Evolutionary conservation across 306 rosid species (phyloP).

Genomic region (Sicyos baderoa): DNA sequence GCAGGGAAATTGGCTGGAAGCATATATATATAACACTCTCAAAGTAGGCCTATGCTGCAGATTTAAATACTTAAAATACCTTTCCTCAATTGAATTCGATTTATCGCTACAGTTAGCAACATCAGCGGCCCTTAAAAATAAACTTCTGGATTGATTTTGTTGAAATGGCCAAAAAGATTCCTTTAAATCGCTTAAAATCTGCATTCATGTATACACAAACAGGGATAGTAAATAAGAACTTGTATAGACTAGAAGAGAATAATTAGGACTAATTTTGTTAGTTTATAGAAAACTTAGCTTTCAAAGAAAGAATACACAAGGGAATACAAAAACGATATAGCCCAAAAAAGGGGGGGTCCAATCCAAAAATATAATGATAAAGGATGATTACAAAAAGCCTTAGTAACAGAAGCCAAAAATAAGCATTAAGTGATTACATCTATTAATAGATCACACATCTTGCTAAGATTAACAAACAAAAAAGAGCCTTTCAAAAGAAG

Average conservation of each 20-base stretch:
- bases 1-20: neutral
- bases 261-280: neutral
- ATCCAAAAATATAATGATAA: neutral
- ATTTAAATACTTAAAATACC: constrained; percentile 38
- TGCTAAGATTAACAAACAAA: neutral
- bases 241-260: neutral
- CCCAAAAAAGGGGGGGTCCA: neutral
- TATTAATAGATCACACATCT: neutral
- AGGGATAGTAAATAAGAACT: neutral
- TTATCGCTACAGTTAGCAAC: constrained; percentile 66
- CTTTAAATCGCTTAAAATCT: constrained; percentile 73
- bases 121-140: constrained; percentile 78
- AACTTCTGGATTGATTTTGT: constrained; percentile 46
- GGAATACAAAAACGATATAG: neutral
- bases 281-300: neutral
- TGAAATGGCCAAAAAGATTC: constrained; percentile 89
- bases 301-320: neutral
- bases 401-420: neutral
- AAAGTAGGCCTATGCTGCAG: constrained; percentile 16
- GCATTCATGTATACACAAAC: constrained; percentile 29
- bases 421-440: neutral
- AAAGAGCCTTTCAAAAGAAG: neutral
- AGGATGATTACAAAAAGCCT: neutral
- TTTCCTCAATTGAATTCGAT: constrained; percentile 47
- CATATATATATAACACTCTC: neutral